These are phyloP conservation scores for Pleurotus giganteus DNA, from an alignment of 768 basidiomycete genomes.

Conservation along the genomic window DNA sequence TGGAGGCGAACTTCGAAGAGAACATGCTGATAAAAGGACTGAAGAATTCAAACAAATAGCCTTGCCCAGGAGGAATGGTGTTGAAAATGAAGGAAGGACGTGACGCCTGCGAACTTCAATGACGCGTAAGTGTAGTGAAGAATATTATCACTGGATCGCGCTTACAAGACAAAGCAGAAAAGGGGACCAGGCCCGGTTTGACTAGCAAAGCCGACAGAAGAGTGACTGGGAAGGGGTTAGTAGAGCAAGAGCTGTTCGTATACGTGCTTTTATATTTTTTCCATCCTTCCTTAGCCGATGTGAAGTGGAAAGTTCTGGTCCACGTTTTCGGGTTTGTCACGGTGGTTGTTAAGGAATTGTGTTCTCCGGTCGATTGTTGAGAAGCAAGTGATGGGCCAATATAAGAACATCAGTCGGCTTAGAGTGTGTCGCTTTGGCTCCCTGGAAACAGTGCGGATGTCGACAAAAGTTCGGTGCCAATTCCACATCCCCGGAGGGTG, in stretches of 20 bases:
- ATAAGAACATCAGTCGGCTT: constrained; percentile 2
- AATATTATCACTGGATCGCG: constrained; percentile 21
- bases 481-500: not conserved
- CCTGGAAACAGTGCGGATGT: constrained; percentile 2
- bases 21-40: constrained; percentile 29
- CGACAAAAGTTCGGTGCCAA: not conserved
- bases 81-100: constrained; percentile 20
- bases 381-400: not conserved
- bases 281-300: not conserved
- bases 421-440: not conserved
- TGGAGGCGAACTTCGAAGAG: constrained; percentile 29
- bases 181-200: constrained; percentile 56
- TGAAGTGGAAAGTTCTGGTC: not conserved
- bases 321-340: not conserved
- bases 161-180: constrained; percentile 24
- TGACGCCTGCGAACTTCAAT: constrained; percentile 28
- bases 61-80: constrained; percentile 21
- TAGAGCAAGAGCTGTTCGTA: not conserved
- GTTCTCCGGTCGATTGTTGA: not conserved
- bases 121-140: not conserved
- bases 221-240: constrained; percentile 18
- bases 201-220: constrained; percentile 36
- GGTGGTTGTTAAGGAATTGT: not conserved
- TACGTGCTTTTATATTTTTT: not conserved
- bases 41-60: constrained; percentile 15